Percentiles rank a stretch among this genome's conserved stretches.
phyloP scores from a whole-genome alignment of 305 asterid species.

The Fraxinus xanthoxyloides region DNA sequence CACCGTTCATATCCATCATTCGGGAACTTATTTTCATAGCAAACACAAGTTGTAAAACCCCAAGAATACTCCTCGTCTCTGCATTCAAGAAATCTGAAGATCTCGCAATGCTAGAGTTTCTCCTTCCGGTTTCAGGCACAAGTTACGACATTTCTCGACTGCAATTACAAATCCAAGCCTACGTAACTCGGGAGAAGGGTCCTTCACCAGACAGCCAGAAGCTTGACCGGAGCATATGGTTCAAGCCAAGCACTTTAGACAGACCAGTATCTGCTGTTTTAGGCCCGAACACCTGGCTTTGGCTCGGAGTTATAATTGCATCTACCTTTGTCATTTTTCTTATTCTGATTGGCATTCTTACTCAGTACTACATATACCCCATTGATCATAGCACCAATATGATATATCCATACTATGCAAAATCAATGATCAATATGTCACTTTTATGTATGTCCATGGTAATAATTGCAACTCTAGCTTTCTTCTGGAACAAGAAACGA shows the following conservation, averaged over 20 bases:
- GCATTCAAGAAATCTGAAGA: conserved; percentile 41
- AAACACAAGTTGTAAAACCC: conserved; percentile 23
- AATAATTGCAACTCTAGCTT: conserved; percentile 35
- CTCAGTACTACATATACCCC: conserved; percentile 41
- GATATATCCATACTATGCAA: conserved; percentile 31
- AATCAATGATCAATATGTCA: conserved; percentile 26
- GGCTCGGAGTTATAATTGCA: conserved; percentile 60
- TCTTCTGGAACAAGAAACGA: conserved; percentile 45
- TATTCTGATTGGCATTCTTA: conserved; percentile 39
- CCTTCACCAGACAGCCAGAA: conserved; percentile 28
- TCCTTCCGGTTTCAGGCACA: conserved; percentile 44
- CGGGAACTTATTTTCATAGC: conserved; percentile 30
- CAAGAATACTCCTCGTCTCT: conserved; percentile 29
- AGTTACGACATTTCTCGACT: conserved; percentile 27
- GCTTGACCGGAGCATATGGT: conserved; percentile 27
- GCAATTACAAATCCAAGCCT: conserved; percentile 46
- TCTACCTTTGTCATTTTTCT: conserved; percentile 50
- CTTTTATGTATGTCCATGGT: conserved; percentile 36
- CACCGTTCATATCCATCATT: conserved; percentile 44
- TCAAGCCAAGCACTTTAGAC: conserved; percentile 39
- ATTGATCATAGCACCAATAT: conserved; percentile 33
- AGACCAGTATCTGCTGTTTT: conserved; percentile 36
- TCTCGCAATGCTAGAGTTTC: conserved; percentile 36
- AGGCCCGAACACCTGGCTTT: conserved; percentile 53
- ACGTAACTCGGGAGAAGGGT: conserved; percentile 44